These are phyloP conservation scores for Phytopythium sindhum DNA, from an alignment of 352 stramenopile genomes.

Conservation along the genomic window DNA sequence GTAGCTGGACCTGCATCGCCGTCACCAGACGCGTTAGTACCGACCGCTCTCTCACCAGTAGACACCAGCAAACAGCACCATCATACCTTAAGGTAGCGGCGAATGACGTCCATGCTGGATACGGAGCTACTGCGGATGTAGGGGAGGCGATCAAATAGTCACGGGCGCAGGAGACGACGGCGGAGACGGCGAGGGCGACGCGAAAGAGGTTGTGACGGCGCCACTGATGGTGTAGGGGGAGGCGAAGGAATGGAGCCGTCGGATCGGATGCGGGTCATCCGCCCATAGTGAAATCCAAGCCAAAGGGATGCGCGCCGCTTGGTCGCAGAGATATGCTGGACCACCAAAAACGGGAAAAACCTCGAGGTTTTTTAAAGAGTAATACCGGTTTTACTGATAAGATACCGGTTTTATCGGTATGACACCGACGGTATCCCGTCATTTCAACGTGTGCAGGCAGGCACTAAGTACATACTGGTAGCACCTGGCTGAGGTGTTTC, in stretches of 20 bases:
- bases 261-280: not conserved
- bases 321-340: conserved; percentile 6
- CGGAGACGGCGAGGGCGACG: not conserved
- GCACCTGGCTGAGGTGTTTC: no score
- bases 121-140: no score
- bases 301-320: not conserved
- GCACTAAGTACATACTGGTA: no score
- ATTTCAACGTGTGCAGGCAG: not conserved
- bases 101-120: conserved; percentile 67
- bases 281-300: not conserved
- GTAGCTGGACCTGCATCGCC: conserved; percentile 50
- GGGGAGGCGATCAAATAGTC: no score
- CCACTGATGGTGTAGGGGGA: not conserved
- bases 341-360: conserved; percentile 9
- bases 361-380: conserved; percentile 1
- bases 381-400: not conserved
- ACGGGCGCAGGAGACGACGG: not conserved
- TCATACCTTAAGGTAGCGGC: conserved; percentile 73
- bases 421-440: no score
- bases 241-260: not conserved
- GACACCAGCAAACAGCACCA: not conserved
- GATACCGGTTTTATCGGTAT: not conserved
- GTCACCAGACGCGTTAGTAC: not conserved
- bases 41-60: no score
- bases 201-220: not conserved